Conservation (phyloP, 768 basidiomycete species). For the Lactifluus subvellereus region DNA sequence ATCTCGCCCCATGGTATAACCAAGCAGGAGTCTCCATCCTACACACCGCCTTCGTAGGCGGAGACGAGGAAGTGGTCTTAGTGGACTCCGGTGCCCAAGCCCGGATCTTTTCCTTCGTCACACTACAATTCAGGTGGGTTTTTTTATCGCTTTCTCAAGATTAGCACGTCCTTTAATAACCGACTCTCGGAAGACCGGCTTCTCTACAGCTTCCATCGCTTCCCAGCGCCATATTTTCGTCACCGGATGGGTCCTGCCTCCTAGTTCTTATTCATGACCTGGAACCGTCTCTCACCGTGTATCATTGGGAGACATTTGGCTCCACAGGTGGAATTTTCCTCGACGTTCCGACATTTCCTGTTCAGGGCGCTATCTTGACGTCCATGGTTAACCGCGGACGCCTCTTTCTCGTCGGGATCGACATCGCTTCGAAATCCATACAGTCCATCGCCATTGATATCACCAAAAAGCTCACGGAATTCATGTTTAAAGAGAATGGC, state of each 20-base stretch:
- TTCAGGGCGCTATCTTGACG: conserved; percentile 33
- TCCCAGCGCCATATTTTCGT: conserved; percentile 36
- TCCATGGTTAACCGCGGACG: conserved; percentile 40
- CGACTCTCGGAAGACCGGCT: conserved; percentile 36
- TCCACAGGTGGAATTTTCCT: conserved; percentile 40
- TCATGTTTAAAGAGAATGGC: conserved; percentile 45
- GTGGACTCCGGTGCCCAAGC: conserved; percentile 41
- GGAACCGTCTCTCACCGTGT: conserved; percentile 32
- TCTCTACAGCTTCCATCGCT: conserved; percentile 34
- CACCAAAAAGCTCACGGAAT: conserved; percentile 50
- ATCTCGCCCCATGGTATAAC: conserved; percentile 42
- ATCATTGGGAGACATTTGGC: conserved; percentile 56
- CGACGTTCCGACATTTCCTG: conserved; percentile 28
- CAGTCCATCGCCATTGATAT: conserved; percentile 46
- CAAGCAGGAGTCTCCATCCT: conserved; percentile 27
- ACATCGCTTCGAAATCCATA: conserved; percentile 31
- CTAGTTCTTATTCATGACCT: conserved; percentile 28
- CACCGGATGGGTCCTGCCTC: conserved; percentile 53
- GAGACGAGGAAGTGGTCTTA: conserved; percentile 48
- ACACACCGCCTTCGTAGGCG: conserved; percentile 40
- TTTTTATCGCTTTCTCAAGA: not conserved
- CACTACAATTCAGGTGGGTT: conserved; percentile 47
- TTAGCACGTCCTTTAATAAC: not conserved
- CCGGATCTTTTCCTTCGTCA: conserved; percentile 48
- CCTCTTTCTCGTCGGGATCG: conserved; percentile 41